Conservation (phyloP, 1,139 yeast genomes). For the Geotrichum macrosporum region DNA sequence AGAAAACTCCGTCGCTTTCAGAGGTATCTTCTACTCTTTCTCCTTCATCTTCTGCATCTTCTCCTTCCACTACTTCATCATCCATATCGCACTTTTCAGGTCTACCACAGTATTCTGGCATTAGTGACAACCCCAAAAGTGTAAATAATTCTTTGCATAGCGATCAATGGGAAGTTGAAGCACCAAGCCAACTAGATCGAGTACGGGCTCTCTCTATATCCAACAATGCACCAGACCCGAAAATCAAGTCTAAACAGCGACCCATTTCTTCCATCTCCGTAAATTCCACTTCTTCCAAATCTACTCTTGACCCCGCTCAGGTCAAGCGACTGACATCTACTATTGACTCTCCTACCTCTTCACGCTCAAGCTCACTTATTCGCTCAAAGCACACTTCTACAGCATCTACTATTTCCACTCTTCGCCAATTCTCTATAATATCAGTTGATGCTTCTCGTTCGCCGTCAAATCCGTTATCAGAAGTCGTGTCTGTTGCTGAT, state of each 20-base stretch:
- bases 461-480: neutral
- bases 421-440: conserved; percentile 26
- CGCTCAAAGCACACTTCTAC: conserved; percentile 28
- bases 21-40: conserved; percentile 21
- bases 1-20: conserved; percentile 32
- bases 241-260: conserved; percentile 6
- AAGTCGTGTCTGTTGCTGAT: neutral
- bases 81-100: conserved; percentile 22
- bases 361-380: conserved; percentile 8
- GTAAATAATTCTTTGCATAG: neutral
- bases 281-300: conserved; percentile 14
- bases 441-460: conserved; percentile 11
- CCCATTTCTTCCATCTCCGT: conserved; percentile 15
- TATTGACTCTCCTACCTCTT: conserved; percentile 3
- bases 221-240: neutral
- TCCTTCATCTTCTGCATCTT: conserved; percentile 16
- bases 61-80: conserved; percentile 19
- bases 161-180: conserved; percentile 8
- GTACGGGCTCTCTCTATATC: conserved; percentile 3
- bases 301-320: conserved; percentile 9
- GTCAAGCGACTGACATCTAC: conserved; percentile 5
- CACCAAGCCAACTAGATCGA: conserved; percentile 10
- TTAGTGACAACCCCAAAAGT: neutral
- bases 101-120: neutral
- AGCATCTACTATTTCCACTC: conserved; percentile 28